Conservation (phyloP, 164 flowering plant genomes). For the Dillenia turbinata region DNA sequence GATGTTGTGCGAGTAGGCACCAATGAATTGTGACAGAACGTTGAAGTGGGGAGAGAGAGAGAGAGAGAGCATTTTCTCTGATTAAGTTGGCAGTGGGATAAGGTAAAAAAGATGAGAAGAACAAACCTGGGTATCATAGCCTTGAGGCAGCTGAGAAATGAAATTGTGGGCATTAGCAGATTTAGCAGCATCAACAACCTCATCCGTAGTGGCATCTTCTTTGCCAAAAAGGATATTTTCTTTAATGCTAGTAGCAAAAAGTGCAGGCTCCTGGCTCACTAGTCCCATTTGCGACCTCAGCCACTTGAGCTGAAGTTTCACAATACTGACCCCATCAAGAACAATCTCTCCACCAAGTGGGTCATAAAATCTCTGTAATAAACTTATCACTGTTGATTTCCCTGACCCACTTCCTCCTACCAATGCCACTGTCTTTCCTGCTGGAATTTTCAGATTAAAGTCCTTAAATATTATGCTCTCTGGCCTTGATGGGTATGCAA, state of each 20-base stretch:
- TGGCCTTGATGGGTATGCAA: constrained; percentile 80
- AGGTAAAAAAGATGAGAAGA: not conserved
- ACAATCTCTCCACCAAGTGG: constrained; percentile 67
- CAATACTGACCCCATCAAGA: constrained; percentile 58
- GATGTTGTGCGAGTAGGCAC: too few species aligned
- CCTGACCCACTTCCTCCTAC: constrained; percentile 94
- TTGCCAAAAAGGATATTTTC: constrained; percentile 88
- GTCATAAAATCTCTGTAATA: constrained; percentile 76
- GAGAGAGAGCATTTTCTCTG: too few species aligned
- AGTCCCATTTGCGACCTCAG: constrained; percentile 86
- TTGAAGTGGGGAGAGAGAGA: not conserved
- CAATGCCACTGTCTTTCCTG: constrained; percentile 73
- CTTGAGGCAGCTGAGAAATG: constrained; percentile 65
- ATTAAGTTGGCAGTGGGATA: too few species aligned
- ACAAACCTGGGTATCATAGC: constrained; percentile 81
- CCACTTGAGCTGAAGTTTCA: constrained; percentile 78
- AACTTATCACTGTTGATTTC: constrained; percentile 69
- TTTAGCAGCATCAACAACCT: constrained; percentile 67
- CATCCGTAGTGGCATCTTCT: constrained; percentile 67
- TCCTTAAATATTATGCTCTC: constrained; percentile 45
- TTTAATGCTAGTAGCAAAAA: constrained; percentile 71
- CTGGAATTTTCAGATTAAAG: constrained; percentile 51
- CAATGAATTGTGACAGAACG: not conserved
- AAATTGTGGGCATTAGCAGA: constrained; percentile 87
- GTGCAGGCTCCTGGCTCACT: constrained; percentile 91